Evolutionary conservation across 208 protist genomes (phyloP).

Genomic region (Perkinsela sp.): DNA sequence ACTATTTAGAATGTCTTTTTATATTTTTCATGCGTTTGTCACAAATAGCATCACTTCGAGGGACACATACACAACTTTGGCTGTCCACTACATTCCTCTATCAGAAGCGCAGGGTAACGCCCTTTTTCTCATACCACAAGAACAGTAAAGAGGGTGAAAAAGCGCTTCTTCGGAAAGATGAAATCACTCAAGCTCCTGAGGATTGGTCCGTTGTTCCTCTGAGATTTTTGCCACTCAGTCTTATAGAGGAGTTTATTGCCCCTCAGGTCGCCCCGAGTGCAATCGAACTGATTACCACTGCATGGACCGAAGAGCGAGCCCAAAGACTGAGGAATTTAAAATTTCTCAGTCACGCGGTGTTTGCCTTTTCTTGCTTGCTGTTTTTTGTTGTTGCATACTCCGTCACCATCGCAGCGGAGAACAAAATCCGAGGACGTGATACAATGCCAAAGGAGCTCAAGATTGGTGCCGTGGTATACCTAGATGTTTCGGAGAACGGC

Average conservation of each 20-base stretch:
- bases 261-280: conserved; percentile 34
- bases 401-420: conserved; percentile 33
- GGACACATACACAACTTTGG: neutral
- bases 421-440: conserved; percentile 32
- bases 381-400: conserved; percentile 49
- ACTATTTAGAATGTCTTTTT: no score
- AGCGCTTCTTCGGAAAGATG: neutral
- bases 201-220: conserved; percentile 4
- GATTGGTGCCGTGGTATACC: conserved; percentile 56
- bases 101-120: neutral
- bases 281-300: conserved; percentile 51
- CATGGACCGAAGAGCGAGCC: conserved; percentile 54
- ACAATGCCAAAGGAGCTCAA: conserved; percentile 41
- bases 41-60: neutral
- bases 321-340: conserved; percentile 33
- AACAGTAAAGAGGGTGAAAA: neutral
- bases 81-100: neutral
- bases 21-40: neutral
- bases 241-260: conserved; percentile 45
- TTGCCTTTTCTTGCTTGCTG: conserved; percentile 30
- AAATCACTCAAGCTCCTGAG: neutral
- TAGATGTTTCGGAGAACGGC: conserved; percentile 47
- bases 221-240: conserved; percentile 22
- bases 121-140: neutral
- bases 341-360: conserved; percentile 14